Conservation (phyloP, 108 stramenopile species). For the Stephanodiscus triporus region DNA sequence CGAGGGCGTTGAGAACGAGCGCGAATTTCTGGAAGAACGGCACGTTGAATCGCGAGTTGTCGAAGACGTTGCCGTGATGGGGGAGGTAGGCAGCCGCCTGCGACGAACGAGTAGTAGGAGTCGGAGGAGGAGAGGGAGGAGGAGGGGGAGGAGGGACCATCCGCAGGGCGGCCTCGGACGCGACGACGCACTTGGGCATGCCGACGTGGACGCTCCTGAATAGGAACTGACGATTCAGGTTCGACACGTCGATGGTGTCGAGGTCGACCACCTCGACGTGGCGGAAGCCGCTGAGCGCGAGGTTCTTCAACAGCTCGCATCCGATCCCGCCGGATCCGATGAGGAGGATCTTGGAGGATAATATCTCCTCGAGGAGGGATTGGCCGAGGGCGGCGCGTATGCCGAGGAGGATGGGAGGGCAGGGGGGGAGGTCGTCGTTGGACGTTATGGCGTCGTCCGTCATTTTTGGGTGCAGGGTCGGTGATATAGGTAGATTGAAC, state of each 20-base stretch:
- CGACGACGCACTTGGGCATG: slow-evolving; percentile 82
- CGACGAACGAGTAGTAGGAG: neutral
- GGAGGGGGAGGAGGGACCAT: slow-evolving; percentile 56
- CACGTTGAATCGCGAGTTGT: slow-evolving; percentile 86
- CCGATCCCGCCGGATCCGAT: slow-evolving; percentile 96
- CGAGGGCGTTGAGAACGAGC: slow-evolving; percentile 94
- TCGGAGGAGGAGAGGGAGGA: too few relatives aligned
- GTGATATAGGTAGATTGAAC: too few relatives aligned
- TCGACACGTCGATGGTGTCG: slow-evolving; percentile 99
- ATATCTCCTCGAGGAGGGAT: slow-evolving; percentile 30
- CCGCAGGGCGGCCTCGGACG: slow-evolving; percentile 65
- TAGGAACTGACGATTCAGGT: slow-evolving; percentile 97
- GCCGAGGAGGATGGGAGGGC: slow-evolving; percentile 49
- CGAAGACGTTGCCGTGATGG: slow-evolving; percentile 95
- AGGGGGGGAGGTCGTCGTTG: slow-evolving; percentile 9
- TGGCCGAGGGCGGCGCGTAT: slow-evolving; percentile 39
- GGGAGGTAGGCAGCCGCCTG: slow-evolving; percentile 66
- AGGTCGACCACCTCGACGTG: slow-evolving; percentile 95
- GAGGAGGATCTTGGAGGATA: slow-evolving; percentile 63
- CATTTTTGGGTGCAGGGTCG: too few relatives aligned
- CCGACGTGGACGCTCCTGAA: slow-evolving; percentile 90
- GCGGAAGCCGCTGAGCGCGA: slow-evolving; percentile 91
- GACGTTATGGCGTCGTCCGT: slow-evolving; percentile 9
- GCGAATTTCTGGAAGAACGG: slow-evolving; percentile 89
- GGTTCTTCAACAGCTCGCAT: slow-evolving; percentile 96